Percentiles rank a stretch among this genome's conserved stretches.
Conservation (phyloP, 106 monocot genomes). For the Dendrobium nobile region DNA sequence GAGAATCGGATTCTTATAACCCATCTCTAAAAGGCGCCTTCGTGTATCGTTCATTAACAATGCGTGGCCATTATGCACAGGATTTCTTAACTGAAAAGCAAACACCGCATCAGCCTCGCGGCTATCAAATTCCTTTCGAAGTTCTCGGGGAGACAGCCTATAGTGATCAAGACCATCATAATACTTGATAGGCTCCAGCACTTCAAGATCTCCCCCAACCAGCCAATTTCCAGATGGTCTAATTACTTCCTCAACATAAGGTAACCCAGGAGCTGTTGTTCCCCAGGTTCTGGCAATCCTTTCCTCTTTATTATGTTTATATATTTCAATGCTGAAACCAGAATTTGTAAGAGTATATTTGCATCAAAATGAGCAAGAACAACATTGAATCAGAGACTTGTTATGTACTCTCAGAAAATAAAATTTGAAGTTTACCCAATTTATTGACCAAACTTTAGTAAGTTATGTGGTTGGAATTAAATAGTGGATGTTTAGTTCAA, state of each 20-base stretch:
- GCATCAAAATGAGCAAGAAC: conserved; percentile 1
- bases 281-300: conserved; percentile 98
- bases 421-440: not conserved
- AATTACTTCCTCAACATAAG: conserved; percentile 86
- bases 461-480: not conserved
- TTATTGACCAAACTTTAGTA: not conserved
- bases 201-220: conserved; percentile 90
- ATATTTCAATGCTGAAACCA: conserved; percentile 64
- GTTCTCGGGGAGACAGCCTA: conserved; percentile 77
- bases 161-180: conserved; percentile 97
- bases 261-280: conserved; percentile 81
- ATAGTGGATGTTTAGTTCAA: not conserved
- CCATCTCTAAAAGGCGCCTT: conserved; percentile 82
- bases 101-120: conserved; percentile 92
- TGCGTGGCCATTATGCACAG: conserved; percentile 97
- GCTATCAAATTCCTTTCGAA: conserved; percentile 82
- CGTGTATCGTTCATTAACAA: conserved; percentile 96
- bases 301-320: conserved; percentile 95
- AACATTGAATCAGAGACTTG: not conserved
- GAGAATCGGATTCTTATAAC: conserved; percentile 87
- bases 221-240: conserved; percentile 79
- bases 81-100: conserved; percentile 93
- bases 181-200: conserved; percentile 89
- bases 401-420: no score
- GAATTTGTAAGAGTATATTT: not conserved